These are phyloP conservation scores for Flaveria ramosissima DNA, from an alignment of 129 eudicot species.

Conservation along the genomic window DNA sequence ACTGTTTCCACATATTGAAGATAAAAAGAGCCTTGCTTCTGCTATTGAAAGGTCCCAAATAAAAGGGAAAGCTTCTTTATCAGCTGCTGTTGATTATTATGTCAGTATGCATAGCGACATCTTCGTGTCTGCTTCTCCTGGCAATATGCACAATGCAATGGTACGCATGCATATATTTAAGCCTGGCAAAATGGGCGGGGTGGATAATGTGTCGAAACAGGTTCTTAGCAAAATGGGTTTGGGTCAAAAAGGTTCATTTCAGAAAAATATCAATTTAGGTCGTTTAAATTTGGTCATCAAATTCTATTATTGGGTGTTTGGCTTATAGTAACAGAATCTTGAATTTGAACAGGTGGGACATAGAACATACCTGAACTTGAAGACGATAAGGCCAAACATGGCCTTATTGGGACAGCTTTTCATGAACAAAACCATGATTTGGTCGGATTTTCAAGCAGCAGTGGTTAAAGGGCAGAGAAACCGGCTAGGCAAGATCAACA, in stretches of 20 bases:
- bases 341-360: constrained; percentile 77
- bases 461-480: constrained; percentile 73
- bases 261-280: not conserved
- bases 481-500: constrained; percentile 74
- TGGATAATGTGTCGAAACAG: not conserved
- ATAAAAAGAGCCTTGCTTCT: constrained; percentile 88
- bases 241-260: not conserved
- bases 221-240: not conserved
- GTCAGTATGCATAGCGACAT: constrained; percentile 94
- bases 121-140: constrained; percentile 96
- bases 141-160: constrained; percentile 98
- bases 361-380: constrained; percentile 65
- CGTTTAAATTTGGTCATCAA: not conserved
- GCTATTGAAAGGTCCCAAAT: constrained; percentile 71
- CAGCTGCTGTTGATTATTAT: constrained; percentile 94
- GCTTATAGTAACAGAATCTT: not conserved
- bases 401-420: constrained; percentile 77
- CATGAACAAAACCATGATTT: constrained; percentile 68
- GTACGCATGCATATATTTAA: constrained; percentile 42
- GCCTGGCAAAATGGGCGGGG: not conserved
- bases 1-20: constrained; percentile 84
- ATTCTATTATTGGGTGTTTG: not conserved
- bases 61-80: constrained; percentile 91
- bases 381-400: constrained; percentile 95
- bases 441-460: constrained; percentile 71